Evolutionary conservation across 2,329 filamentous ascomycete genomes (phyloP).

Genomic region (Fusarium sp.): DNA sequence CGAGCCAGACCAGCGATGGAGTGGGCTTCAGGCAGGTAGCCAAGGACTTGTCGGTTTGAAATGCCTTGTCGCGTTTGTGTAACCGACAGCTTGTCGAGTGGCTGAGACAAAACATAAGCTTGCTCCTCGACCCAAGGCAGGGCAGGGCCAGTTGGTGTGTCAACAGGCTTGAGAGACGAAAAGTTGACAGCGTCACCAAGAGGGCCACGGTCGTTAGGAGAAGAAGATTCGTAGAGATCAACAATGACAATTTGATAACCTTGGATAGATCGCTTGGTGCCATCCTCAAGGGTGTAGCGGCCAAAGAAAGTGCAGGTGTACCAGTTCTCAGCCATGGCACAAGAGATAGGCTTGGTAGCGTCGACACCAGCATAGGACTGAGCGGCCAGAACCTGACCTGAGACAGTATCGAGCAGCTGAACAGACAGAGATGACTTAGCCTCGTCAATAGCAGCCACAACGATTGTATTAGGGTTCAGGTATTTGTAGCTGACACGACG

Average conservation of each 20-base stretch:
- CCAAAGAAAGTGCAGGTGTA: conserved; percentile 85
- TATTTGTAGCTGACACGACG: conserved; percentile 98
- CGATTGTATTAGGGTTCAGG: conserved; percentile 85
- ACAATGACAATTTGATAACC: conserved; percentile 88
- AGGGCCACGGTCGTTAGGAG: conserved; percentile 85
- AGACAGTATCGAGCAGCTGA: conserved; percentile 87
- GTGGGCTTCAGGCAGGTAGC: conserved; percentile 78
- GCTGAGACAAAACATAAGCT: conserved; percentile 81
- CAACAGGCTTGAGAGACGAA: conserved; percentile 78
- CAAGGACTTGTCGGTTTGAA: conserved; percentile 83
- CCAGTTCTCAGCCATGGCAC: conserved; percentile 93
- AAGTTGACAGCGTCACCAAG: conserved; percentile 77
- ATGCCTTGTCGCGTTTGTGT: conserved; percentile 95
- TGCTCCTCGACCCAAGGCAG: conserved; percentile 83
- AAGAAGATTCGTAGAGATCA: conserved; percentile 89
- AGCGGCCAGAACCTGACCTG: conserved; percentile 81
- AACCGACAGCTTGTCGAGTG: conserved; percentile 83
- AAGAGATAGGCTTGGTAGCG: conserved; percentile 76
- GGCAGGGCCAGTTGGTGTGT: conserved; percentile 64
- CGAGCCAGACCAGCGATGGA: conserved; percentile 85
- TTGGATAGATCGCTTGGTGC: conserved; percentile 70
- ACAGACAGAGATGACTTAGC: conserved; percentile 71
- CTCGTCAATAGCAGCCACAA: conserved; percentile 77
- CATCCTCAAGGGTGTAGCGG: conserved; percentile 68
- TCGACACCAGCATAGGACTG: conserved; percentile 80